Base-by-base conservation (phyloP, 441 rosid species). In the Bocquillonia castaneifolia region DNA sequence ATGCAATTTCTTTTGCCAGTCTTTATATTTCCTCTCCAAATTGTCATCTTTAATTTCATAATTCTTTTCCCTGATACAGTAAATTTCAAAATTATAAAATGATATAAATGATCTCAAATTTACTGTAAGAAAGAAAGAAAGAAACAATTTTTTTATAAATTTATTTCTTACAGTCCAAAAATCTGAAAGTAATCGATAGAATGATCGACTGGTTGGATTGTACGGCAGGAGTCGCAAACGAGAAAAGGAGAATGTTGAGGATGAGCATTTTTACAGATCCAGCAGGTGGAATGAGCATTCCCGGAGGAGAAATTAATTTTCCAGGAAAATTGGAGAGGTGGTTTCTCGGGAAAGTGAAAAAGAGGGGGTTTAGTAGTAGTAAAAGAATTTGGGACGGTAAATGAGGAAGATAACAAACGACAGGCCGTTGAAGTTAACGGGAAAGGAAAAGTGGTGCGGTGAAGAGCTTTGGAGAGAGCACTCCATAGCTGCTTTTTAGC, bases 1-100 rank as follows among this genome's bases (percentile, higher is more conserved):
- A 81, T 94, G 98, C 65, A 94, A 55, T 77, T 88, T 87, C 79
- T 92, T 94, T 80, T 94, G 99, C 97, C 97, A 90, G 40, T 78
- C 85, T 76, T 87, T 90, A 70, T 90, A 92, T 72, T 83, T 94
- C 26, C 86, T 74, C 51, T 86, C 94, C 76, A 94, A 77, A 76
- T 81, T 83, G 32, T 73, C 78, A 67, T 61, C 85, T 66, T 79
- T 83, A 23, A 87, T 72, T 29, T 82, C 92, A 73, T 85, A 93
- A 69, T 76, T 87, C 62, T 80, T 89, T 70, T 83, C 89, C 71
- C 97, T 91, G 75, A 56, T 31, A 18, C 48, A 18, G 1, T 50
- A 40, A 68, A 10, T 40, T 22, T 23, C 44, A 36, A 7, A 10
- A 40, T 8, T 8, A 61, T 6, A 0, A 14, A 10, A 1, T 0